A percentile compares a stretch with the other conserved stretches of the same genome.
Evolutionary conservation across 1,284 basidiomycete genomes (phyloP).

Genomic region (Stygiomarasmius scandens): DNA sequence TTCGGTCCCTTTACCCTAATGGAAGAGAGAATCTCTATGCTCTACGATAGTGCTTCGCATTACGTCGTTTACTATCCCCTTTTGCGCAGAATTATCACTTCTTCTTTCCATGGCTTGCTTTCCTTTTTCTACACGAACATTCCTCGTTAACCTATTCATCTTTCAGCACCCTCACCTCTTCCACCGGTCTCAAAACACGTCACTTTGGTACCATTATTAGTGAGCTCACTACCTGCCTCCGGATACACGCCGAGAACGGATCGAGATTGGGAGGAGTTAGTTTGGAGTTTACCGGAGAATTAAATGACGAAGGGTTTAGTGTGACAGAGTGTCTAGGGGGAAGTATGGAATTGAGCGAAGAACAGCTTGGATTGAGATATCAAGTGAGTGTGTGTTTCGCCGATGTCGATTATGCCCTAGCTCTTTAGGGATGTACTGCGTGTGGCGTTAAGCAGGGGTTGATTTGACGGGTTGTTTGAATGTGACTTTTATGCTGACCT

Average conservation of each 20-base stretch:
- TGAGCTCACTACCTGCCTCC: conserved; percentile 83
- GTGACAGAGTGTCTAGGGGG: conserved; percentile 87
- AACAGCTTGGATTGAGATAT: conserved; percentile 73
- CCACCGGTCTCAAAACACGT: conserved; percentile 83
- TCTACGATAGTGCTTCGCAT: too few species aligned
- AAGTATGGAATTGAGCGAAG: conserved; percentile 79
- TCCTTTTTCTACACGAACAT: too few species aligned
- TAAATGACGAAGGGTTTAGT: conserved; percentile 90
- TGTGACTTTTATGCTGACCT: neutral
- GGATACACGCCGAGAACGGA: conserved; percentile 72
- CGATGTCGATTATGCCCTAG: too few species aligned
- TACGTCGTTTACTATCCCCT: too few species aligned
- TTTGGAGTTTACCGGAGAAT: conserved; percentile 95
- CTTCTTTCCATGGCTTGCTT: neutral
- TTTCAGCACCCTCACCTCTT: conserved; percentile 72
- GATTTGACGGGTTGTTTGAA: conserved; percentile 2
- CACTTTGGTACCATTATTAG: conserved; percentile 90
- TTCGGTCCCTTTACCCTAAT: too few species aligned
- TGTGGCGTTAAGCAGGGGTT: too few species aligned
- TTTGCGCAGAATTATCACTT: neutral
- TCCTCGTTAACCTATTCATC: conserved; percentile 1
- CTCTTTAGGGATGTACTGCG: too few species aligned
- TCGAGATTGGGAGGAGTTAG: conserved; percentile 93
- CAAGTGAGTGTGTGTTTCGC: conserved; percentile 67
- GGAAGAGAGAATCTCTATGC: too few species aligned